Evolutionary conservation across 768 basidiomycete genomes (phyloP), one percentile per base, ranked within the genome.

Genomic region (Boletus edulis): DNA sequence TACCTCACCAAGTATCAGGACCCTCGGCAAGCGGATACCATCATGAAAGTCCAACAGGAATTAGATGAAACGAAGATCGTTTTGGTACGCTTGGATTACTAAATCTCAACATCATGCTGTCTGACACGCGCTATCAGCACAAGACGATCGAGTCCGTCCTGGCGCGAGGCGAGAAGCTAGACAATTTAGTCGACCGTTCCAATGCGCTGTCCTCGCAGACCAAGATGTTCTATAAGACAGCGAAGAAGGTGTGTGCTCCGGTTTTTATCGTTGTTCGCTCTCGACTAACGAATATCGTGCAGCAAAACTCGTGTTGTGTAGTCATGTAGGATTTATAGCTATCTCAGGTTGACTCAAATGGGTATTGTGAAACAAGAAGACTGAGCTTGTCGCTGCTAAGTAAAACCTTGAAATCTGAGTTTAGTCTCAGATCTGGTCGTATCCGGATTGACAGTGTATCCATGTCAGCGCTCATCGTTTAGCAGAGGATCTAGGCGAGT

Each of bases 191-290:
- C 13, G 95, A 98, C 65, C 83, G 95, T 38, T 97, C 94, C 52
- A 87, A 91, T 67, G 87, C 88, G 34, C 73, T 98, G 52, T 92
- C 93, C 38, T 76, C 83, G 15, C 92, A 94, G 75, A 92, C 85
- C 75, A 98, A 98, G 85, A 90, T 92, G 88, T 99, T 99, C 71
- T 98, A 98, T 79, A 97, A 98, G 87, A 97, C 95, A 9, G 94
- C 96, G 3, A 98, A 98, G 89, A 96, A 95, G 89, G 95, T 94
- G 52, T 49, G 81, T 65, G 4, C 12, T 18, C 47, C 18, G 18
- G 11, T 24, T 14, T 43, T 5, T 14, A 29, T 49, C 31, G 46
- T 55, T 17, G 24, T 51, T 22, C 55, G 18, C 22, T 37, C 37
- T 8, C 27, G 39, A 44, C 58, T 64, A 52, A 66, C 54, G 15